A percentile compares a stretch with the other conserved stretches of the same genome.
These are phyloP conservation scores for Penicillium dipodomyicola DNA, from an alignment of 495 filamentous ascomycete species.

Conservation along the genomic window DNA sequence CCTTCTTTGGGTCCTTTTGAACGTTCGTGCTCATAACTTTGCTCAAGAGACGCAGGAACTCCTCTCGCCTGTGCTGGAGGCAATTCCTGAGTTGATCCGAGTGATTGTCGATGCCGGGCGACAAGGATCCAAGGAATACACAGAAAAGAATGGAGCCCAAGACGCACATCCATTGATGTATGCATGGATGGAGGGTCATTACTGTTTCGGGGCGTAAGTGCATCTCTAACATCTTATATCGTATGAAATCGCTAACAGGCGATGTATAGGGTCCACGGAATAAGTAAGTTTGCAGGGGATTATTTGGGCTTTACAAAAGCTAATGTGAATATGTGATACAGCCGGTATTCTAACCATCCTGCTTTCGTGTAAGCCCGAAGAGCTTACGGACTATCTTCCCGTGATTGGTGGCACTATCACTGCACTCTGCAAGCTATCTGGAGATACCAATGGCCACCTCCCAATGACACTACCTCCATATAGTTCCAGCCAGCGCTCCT, in stretches of 20 bases:
- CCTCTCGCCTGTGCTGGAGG: conserved; percentile 25
- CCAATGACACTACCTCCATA: conserved; percentile 35
- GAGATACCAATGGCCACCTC: conserved; percentile 41
- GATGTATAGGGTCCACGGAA: conserved; percentile 31
- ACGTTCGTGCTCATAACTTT: conserved; percentile 29
- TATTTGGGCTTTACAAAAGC: background rate
- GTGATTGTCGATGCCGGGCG: conserved; percentile 37
- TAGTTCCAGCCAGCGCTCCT: conserved; percentile 19
- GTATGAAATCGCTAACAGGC: conserved; percentile 2
- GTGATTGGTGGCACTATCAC: conserved; percentile 42
- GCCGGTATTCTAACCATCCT: conserved; percentile 46
- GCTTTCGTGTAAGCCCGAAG: conserved; percentile 33
- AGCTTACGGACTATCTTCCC: conserved; percentile 32
- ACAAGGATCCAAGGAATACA: conserved; percentile 33
- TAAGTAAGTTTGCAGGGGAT: conserved; percentile 25
- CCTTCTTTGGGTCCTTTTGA: conserved; percentile 42
- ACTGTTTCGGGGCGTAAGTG: conserved; percentile 43
- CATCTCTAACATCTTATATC: background rate
- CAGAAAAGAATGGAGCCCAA: conserved; percentile 28
- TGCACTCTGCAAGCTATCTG: conserved; percentile 36
- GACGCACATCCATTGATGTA: conserved; percentile 48
- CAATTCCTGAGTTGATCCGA: conserved; percentile 33
- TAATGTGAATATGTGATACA: conserved; percentile 5
- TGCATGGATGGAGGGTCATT: conserved; percentile 43
- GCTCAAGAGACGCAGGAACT: conserved; percentile 18